Percentiles rank a stretch among this genome's conserved stretches.
phyloP scores from a whole-genome alignment of 176 grass and related monocot genomes.

The Oryza meyeriana region DNA sequence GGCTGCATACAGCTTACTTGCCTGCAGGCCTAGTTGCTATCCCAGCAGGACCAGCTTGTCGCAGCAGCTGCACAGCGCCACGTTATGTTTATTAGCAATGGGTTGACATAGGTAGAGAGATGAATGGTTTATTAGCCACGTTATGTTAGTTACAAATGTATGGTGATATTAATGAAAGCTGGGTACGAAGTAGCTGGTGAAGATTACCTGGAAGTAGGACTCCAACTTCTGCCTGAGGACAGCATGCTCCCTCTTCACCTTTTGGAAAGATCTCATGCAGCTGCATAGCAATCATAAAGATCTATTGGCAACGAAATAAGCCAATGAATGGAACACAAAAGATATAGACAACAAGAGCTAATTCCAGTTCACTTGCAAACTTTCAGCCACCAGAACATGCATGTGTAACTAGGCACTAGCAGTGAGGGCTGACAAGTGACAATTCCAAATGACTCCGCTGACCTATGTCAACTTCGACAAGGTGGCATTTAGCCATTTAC shows the following conservation, averaged over 20 bases:
- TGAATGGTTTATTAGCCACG: neutral
- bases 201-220: constrained; percentile 83
- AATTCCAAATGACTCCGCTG: neutral
- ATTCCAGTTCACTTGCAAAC: neutral
- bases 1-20: constrained; percentile 4
- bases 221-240: constrained; percentile 67
- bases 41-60: constrained; percentile 52
- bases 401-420: constrained; percentile 1
- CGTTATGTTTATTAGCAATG: neutral
- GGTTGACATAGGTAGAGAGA: neutral
- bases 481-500: neutral
- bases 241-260: constrained; percentile 73
- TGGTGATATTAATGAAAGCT: neutral
- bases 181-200: neutral
- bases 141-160: no score
- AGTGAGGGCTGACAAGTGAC: neutral
- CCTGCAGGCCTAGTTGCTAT: constrained; percentile 35
- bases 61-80: constrained; percentile 45
- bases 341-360: neutral
- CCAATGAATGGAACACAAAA: neutral
- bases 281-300: constrained; percentile 29
- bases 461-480: neutral
- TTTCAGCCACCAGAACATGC: neutral
- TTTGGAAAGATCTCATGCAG: constrained; percentile 72
- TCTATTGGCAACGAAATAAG: neutral